phyloP scores from a whole-genome alignment of 2,329 filamentous ascomycete genomes.

The Lachnum nothofagi region DNA sequence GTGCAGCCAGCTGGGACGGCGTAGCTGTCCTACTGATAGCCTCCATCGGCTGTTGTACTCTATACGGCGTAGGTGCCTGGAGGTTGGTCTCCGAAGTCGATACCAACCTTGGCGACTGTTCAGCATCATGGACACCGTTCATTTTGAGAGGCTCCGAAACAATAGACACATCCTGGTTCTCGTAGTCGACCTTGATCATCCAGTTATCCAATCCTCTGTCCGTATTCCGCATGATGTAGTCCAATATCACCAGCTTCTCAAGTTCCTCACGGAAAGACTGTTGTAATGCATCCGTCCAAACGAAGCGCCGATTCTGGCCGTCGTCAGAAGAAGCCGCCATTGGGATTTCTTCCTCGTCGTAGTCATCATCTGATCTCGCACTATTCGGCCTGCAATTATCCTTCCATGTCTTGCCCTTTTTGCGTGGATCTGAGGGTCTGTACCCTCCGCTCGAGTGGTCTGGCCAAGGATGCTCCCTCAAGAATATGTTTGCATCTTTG shows the following conservation, averaged over 20 bases:
- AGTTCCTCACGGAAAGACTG: constrained; percentile 91
- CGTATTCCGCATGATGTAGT: constrained; percentile 99
- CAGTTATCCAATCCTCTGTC: constrained; percentile 95
- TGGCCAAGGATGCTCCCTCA: constrained; percentile 94
- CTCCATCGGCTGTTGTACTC: constrained; percentile 78
- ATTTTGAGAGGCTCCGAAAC: constrained; percentile 72
- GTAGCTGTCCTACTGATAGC: constrained; percentile 50
- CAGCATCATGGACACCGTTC: constrained; percentile 53
- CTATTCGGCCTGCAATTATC: constrained; percentile 68
- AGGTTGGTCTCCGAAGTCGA: constrained; percentile 34
- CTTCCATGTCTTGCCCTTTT: constrained; percentile 69
- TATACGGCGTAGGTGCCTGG: constrained; percentile 59
- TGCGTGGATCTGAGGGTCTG: constrained; percentile 61
- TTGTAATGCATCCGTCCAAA: constrained; percentile 84
- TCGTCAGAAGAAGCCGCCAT: constrained; percentile 20
- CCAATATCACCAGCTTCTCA: constrained; percentile 92
- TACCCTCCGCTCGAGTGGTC: constrained; percentile 68
- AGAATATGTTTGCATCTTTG: constrained; percentile 92
- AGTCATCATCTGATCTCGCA: constrained; percentile 53
- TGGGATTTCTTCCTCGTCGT: constrained; percentile 49
- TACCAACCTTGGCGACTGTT: constrained; percentile 46
- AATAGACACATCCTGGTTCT: constrained; percentile 76
- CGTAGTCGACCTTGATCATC: constrained; percentile 97
- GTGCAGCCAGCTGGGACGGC: constrained; percentile 30
- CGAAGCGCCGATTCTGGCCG: constrained; percentile 45